phyloP scores from a whole-genome alignment of 139 green algal species.

The Yamagishiella unicocca region DNA sequence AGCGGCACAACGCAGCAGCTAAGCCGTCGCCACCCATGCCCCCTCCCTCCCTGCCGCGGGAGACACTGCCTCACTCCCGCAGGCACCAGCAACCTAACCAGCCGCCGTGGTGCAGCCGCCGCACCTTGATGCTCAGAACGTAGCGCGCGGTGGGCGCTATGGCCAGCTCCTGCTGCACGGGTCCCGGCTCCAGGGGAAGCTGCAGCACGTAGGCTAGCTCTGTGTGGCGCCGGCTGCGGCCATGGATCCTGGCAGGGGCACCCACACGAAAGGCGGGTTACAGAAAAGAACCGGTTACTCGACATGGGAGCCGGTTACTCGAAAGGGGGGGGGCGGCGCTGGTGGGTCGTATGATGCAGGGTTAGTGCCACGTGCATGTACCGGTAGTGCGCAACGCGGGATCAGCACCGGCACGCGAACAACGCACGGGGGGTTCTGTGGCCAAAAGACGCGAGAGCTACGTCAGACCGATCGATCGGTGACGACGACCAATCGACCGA shows the following conservation, averaged over 20 bases:
- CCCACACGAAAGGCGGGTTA: background rate
- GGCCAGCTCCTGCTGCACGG: slow-evolving; percentile 43
- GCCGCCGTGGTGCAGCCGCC: no score
- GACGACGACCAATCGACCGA: no score
- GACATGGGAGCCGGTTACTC: background rate
- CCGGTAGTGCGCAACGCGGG: background rate
- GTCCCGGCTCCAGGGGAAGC: background rate
- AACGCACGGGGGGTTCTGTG: background rate
- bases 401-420: background rate
- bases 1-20: background rate
- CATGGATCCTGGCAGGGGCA: background rate
- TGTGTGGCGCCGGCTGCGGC: slow-evolving; percentile 6
- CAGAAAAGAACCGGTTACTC: no score
- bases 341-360: background rate
- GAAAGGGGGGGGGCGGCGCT: background rate
- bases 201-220: slow-evolving; percentile 60
- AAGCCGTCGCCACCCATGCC: background rate
- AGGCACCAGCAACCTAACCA: no score
- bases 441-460: no score
- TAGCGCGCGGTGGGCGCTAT: slow-evolving; percentile 23
- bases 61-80: background rate
- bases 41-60: background rate
- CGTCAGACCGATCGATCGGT: no score
- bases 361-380: no score
- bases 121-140: slow-evolving; percentile 36